Base-by-base conservation (phyloP, 2,329 filamentous ascomycete genomes). In the Zasmidium citrigriseum region DNA sequence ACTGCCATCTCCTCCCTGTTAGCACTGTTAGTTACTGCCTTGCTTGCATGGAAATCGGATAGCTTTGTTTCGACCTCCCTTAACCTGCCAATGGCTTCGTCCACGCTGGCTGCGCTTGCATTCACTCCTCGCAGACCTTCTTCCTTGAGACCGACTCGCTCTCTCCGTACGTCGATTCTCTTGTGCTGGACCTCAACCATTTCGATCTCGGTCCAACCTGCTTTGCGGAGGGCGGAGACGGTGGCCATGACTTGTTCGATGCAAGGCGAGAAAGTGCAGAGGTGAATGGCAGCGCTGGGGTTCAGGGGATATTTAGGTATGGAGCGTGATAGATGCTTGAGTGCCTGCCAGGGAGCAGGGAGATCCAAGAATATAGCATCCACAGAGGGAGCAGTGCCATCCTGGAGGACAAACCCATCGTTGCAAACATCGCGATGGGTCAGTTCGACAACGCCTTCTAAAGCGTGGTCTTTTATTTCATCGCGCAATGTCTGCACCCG, bases 261-360 rank as follows among this genome's bases (percentile, higher is more conserved):
- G 75, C 95, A 99, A 0, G 95, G 95, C 1, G 90, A 96, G 77
- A 99, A 99, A 0, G 92, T 96, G 78, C 95, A 99, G 55, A 99
- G 83, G 70, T 95, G 83, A 1, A 88, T 85, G 4, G 89, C 83
- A 45, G 84, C 82, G n/a, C 82, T 81, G 0, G 90, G 86, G 65
- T 95, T 88, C 11, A 98, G 81, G 0, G 85, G 81, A 1, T 83
- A 82, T 41, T 64, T 64, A 22, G 69, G 62, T 10, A 52, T 57
- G 14, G 60, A 65, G 67, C 90, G 82, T 1, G 87, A 86, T n/a
- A 95, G 80, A 68, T 93, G 89, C 45, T 85, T 87, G 27, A 95
- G 78, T 2, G 90, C 90, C 60, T 89, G 82, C 90, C 90, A 93
- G 0, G 90, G 90, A 0, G 89, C 89, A 1, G 90, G 90, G 4